Base-by-base conservation (phyloP, 2,329 filamentous ascomycete genomes). In the Penicillium rolfsii region DNA sequence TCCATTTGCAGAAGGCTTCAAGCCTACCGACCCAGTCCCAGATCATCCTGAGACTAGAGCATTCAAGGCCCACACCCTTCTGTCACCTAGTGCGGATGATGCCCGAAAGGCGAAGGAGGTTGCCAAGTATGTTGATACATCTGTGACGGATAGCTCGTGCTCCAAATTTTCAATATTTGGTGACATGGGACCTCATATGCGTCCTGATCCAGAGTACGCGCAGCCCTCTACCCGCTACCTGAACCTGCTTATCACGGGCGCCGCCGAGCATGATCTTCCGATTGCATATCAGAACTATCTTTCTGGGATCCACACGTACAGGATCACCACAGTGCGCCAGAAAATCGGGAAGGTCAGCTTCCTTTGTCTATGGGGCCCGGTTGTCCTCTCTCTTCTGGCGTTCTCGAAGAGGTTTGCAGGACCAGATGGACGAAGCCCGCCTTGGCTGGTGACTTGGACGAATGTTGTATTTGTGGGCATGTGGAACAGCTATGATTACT, bases 141-240 rank as follows among this genome's bases (percentile, higher is more conserved):
- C 54, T 9, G 26, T 40, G 19, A 4, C 54, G 45, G 24, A 36
- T n/a, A 41, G n/a, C 9, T 33, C 48, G 14, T 52, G 40, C 40
- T 8, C 58, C 14, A 57, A 55, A 2, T 54, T 63, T 22, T 67
- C 58, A 28, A 22, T 60, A 46, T 41, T 66, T 33, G 66, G 70
- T 14, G 50, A 56, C 6, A 30, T 66, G 5, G 59, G 60, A 7
- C 81, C 82, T 40, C 76, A 88, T 26, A 72, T 82, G 28, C 86
- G 91, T 5, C 87, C 88, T 0, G 83, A 89, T 56, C 83, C 87
- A 1, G 83, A 83, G 59, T 93, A 94, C 70, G 90, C 93, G 0
- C 91, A 97, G 76, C 85, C 95, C 0, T 96, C 91, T 2, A 82
- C 86, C 46, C 88, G 95, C 12, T 98, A 99, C 74, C 80, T 97